These are phyloP conservation scores for Kazachstania kunashirensis DNA, from an alignment of 805 yeast genomes.

Conservation along the genomic window DNA sequence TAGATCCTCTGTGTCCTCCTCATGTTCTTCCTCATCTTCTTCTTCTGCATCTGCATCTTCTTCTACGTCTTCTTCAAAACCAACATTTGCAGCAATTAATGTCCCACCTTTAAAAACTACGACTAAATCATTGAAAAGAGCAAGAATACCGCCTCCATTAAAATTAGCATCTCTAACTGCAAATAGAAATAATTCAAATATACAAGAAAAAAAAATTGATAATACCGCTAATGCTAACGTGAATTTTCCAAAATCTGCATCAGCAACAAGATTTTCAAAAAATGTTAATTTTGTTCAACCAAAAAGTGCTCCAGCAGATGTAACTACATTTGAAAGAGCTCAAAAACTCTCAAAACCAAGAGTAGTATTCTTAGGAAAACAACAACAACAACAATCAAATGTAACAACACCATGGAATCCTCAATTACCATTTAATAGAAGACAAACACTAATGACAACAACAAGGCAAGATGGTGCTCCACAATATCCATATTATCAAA, in stretches of 20 bases:
- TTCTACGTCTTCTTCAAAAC: conserved; percentile 3
- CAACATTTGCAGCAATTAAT: neutral
- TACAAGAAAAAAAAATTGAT: neutral
- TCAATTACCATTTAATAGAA: too few species aligned
- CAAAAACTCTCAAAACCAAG: conserved; percentile 12
- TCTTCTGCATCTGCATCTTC: neutral
- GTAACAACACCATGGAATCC: neutral
- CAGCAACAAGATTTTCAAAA: neutral
- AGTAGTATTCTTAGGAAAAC: conserved; percentile 21
- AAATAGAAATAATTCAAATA: neutral
- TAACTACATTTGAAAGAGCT: conserved; percentile 13
- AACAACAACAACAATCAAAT: neutral
- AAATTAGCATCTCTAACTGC: conserved; percentile 4
- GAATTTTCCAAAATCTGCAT: neutral
- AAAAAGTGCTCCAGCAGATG: conserved; percentile 21
- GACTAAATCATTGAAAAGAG: conserved; percentile 20
- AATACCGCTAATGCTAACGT: neutral
- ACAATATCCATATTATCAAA: too few species aligned
- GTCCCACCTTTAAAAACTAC: neutral
- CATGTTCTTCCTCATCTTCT: neutral
- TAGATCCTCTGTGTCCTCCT: neutral
- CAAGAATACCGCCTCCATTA: conserved; percentile 23
- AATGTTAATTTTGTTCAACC: neutral
- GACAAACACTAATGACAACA: too few species aligned
- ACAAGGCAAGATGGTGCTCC: too few species aligned